phyloP scores from a whole-genome alignment of 352 stramenopile genomes.

The Phytophthora pini region DNA sequence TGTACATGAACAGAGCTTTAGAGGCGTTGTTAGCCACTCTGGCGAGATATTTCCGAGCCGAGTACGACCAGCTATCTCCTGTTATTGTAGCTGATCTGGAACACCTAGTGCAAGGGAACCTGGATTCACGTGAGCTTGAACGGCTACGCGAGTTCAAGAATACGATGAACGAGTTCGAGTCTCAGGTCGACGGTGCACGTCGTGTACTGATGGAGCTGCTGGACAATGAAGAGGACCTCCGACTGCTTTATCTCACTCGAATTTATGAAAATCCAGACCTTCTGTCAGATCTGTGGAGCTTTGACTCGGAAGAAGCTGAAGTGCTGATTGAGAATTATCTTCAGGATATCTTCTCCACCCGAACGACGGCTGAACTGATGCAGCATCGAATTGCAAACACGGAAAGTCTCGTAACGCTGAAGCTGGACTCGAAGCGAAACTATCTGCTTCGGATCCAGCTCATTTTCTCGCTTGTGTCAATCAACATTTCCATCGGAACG shows the following conservation, averaged over 20 bases:
- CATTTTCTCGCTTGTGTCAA: conserved; percentile 41
- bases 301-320: conserved; percentile 73
- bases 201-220: conserved; percentile 61
- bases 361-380: conserved; percentile 62
- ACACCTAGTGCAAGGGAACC: conserved; percentile 43
- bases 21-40: conserved; percentile 57
- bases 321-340: conserved; percentile 73
- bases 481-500: conserved; percentile 42
- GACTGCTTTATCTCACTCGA: conserved; percentile 63
- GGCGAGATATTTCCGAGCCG: conserved; percentile 43
- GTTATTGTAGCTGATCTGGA: conserved; percentile 50
- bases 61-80: conserved; percentile 49
- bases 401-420: conserved; percentile 71
- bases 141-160: conserved; percentile 65
- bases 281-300: conserved; percentile 54
- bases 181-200: conserved; percentile 57
- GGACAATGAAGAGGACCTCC: conserved; percentile 68
- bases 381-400: conserved; percentile 74
- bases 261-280: conserved; percentile 55
- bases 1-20: conserved; percentile 18
- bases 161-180: conserved; percentile 66
- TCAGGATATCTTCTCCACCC: conserved; percentile 77
- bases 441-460: conserved; percentile 52
- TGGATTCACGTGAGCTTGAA: conserved; percentile 52
- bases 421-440: conserved; percentile 76